These are phyloP conservation scores for Phytophthora pini DNA, from an alignment of 352 stramenopile species.

Conservation along the genomic window DNA sequence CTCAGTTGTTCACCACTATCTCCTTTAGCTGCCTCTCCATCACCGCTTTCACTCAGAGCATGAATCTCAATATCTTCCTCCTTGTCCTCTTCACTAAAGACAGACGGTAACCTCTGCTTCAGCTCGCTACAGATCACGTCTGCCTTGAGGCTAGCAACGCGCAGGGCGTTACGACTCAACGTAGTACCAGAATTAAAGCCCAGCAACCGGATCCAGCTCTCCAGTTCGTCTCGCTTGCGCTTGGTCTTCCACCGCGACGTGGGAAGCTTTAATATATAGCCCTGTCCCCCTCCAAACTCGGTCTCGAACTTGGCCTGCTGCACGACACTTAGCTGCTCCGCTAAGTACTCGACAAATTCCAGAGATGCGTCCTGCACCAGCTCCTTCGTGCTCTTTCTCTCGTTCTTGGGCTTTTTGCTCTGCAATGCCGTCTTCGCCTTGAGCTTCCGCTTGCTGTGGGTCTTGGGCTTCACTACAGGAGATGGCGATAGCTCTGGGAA, in stretches of 20 bases:
- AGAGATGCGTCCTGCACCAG: slow-evolving; percentile 50
- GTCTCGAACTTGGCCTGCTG: slow-evolving; percentile 55
- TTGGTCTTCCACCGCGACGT: slow-evolving; percentile 33
- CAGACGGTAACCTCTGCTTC: slow-evolving; percentile 33
- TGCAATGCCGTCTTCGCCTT: slow-evolving; percentile 10
- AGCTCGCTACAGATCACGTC: slow-evolving; percentile 67
- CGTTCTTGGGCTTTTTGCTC: slow-evolving; percentile 31
- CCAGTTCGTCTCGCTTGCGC: slow-evolving; percentile 29
- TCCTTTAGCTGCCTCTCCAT: not conserved
- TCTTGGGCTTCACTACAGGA: slow-evolving; percentile 14
- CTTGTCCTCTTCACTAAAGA: slow-evolving; percentile 9
- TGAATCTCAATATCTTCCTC: slow-evolving; percentile 1
- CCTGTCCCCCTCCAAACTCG: slow-evolving; percentile 64
- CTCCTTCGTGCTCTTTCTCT: slow-evolving; percentile 46
- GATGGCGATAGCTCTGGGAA: slow-evolving; percentile 25
- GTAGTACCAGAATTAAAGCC: slow-evolving; percentile 55
- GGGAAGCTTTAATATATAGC: slow-evolving; percentile 61
- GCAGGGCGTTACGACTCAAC: slow-evolving; percentile 46
- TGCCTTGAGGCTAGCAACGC: slow-evolving; percentile 65
- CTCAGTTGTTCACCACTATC: slow-evolving; percentile 19
- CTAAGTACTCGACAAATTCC: slow-evolving; percentile 65
- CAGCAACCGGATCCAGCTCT: slow-evolving; percentile 53
- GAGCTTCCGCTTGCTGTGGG: slow-evolving; percentile 17
- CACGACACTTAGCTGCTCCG: slow-evolving; percentile 50
- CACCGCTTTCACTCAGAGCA: not conserved